phyloP scores from a whole-genome alignment of 495 filamentous ascomycete genomes.

The Letharia lupina region DNA sequence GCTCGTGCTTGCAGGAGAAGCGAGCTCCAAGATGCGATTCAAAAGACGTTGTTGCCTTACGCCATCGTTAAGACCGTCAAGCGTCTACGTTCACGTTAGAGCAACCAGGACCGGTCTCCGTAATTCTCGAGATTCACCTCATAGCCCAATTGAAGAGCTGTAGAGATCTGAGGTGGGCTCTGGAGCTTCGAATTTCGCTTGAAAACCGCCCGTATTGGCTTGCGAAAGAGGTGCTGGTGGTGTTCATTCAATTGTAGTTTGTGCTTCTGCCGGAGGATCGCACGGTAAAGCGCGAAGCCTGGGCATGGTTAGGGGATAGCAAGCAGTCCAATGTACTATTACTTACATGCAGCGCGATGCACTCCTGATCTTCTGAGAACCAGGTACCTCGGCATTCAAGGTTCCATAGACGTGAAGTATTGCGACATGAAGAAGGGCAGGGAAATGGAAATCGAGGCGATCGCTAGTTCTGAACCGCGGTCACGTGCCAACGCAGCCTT shows the following conservation, averaged over 20 bases:
- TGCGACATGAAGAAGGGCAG: neutral
- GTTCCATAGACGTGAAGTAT: neutral
- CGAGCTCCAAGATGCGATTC: conserved; percentile 4
- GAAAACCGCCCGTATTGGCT: conserved; percentile 49
- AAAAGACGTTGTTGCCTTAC: neutral
- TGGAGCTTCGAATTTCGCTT: conserved; percentile 46
- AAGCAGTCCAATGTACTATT: neutral
- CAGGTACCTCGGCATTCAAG: conserved; percentile 38
- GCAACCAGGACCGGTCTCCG: neutral
- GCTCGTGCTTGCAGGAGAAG: neutral
- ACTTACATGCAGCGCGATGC: conserved; percentile 60
- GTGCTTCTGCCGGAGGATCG: conserved; percentile 54
- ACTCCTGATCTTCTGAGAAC: conserved; percentile 40
- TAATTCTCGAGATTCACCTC: conserved; percentile 34
- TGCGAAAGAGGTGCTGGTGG: conserved; percentile 35
- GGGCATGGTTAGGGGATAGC: conserved; percentile 18
- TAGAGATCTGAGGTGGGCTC: conserved; percentile 44
- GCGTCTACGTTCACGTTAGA: conserved; percentile 11
- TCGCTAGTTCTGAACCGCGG: neutral
- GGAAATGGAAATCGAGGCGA: neutral
- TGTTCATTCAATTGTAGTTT: conserved; percentile 38
- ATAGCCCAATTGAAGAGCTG: conserved; percentile 58
- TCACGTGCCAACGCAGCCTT: neutral
- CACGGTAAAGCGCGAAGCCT: conserved; percentile 68
- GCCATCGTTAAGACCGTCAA: conserved; percentile 8